These are phyloP conservation scores for Pichia heedii DNA, from an alignment of 805 yeast species.

Conservation along the genomic window DNA sequence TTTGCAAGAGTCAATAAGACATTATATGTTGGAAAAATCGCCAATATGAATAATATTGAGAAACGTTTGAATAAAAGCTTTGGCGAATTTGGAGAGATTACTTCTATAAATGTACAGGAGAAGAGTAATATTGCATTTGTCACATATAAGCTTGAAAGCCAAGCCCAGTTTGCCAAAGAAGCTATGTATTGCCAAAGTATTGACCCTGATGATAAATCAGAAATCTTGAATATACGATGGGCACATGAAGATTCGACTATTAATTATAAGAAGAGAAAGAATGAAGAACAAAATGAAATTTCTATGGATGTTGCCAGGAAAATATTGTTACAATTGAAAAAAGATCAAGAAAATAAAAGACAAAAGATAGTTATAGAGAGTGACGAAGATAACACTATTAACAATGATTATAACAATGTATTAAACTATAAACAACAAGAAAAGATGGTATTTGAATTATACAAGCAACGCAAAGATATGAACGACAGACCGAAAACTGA, in stretches of 20 bases:
- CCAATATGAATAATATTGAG: slow-evolving; percentile 28
- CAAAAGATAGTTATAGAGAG: background rate
- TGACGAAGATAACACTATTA: too few relatives aligned
- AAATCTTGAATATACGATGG: slow-evolving; percentile 70
- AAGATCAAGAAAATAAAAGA: slow-evolving; percentile 13
- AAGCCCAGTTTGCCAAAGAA: slow-evolving; percentile 92
- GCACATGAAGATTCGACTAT: slow-evolving; percentile 87
- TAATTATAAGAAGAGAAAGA: slow-evolving; percentile 40
- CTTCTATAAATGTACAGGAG: slow-evolving; percentile 50
- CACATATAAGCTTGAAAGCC: slow-evolving; percentile 53
- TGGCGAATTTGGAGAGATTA: slow-evolving; percentile 68
- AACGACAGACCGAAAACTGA: background rate
- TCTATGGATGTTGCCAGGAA: slow-evolving; percentile 46
- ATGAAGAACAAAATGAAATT: slow-evolving; percentile 39
- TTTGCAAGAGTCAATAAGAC: slow-evolving; percentile 64
- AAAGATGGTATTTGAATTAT: background rate
- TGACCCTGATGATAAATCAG: slow-evolving; percentile 35
- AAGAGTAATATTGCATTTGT: slow-evolving; percentile 71
- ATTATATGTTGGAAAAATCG: slow-evolving; percentile 59
- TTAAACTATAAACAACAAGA: background rate
- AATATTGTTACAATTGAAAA: slow-evolving; percentile 29
- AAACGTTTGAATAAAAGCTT: slow-evolving; percentile 41
- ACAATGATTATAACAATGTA: too few relatives aligned
- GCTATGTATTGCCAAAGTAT: slow-evolving; percentile 83
- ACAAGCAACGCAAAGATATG: background rate